Conservation (phyloP, 2,329 filamentous ascomycete genomes). For the Cladosporium sp. region DNA sequence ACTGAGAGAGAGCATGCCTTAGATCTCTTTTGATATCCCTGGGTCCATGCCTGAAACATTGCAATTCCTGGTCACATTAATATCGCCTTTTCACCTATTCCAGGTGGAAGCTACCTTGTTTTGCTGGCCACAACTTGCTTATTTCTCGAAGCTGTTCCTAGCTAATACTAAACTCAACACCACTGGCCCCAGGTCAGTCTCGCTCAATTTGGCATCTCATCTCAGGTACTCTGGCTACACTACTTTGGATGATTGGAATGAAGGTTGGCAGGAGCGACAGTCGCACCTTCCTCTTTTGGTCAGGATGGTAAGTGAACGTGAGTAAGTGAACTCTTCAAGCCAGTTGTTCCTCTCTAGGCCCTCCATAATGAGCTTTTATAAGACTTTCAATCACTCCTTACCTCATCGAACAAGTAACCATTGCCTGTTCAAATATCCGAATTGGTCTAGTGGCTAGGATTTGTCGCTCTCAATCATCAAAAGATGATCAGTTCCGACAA, state of each 20-base stretch:
- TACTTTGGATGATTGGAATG: neutral
- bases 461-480: constrained; percentile 8
- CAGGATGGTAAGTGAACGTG: neutral
- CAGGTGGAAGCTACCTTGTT: neutral
- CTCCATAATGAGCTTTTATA: too few relatives aligned
- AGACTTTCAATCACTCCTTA: too few relatives aligned
- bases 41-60: neutral
- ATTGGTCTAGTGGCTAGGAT: constrained; percentile 14
- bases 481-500: constrained; percentile 6
- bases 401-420: neutral
- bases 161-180: neutral
- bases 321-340: neutral
- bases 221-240: neutral
- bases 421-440: neutral
- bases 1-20: neutral
- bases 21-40: neutral
- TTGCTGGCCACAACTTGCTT: neutral
- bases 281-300: neutral
- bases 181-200: too few relatives aligned
- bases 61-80: neutral
- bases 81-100: neutral
- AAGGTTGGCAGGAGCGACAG: neutral
- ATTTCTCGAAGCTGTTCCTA: neutral
- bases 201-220: neutral
- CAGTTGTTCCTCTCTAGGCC: too few relatives aligned